phyloP scores from a whole-genome alignment of 805 yeast genomes.

The Candida vartiovaarae region DNA sequence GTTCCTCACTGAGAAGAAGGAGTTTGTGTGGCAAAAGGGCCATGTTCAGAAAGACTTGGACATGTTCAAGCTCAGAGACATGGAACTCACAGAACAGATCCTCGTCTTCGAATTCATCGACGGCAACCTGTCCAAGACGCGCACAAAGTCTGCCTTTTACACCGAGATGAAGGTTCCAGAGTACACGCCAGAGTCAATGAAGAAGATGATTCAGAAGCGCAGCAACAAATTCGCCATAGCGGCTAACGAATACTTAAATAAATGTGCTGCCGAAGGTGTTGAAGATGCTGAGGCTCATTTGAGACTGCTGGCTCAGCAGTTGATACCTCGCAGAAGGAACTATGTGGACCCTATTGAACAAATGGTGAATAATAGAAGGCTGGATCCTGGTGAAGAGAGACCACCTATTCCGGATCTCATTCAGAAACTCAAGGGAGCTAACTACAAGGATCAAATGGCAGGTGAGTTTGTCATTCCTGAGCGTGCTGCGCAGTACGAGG shows the following conservation, averaged over 20 bases:
- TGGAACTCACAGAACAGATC: conserved; percentile 39
- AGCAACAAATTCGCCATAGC: conserved; percentile 42
- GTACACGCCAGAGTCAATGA: conserved; percentile 50
- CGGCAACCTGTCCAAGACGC: conserved; percentile 45
- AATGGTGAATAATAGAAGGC: conserved; percentile 34
- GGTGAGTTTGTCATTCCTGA: conserved; percentile 40
- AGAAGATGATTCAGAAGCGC: conserved; percentile 51
- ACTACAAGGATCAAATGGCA: conserved; percentile 60
- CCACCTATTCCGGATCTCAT: conserved; percentile 45
- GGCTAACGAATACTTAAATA: conserved; percentile 29
- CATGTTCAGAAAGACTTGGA: conserved; percentile 51
- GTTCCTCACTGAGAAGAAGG: conserved; percentile 32
- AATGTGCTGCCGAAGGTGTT: conserved; percentile 23
- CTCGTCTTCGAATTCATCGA: conserved; percentile 75
- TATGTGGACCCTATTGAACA: conserved; percentile 57
- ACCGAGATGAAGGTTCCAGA: conserved; percentile 43
- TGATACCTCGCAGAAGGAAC: conserved; percentile 42
- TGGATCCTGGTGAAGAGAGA: conserved; percentile 25
- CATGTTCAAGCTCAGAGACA: conserved; percentile 40
- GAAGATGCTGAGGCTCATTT: conserved; percentile 37
- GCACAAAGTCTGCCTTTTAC: conserved; percentile 35
- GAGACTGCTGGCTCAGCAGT: conserved; percentile 25
- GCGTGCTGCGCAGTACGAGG: conserved; percentile 38
- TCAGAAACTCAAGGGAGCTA: conserved; percentile 38
- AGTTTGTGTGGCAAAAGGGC: conserved; percentile 35